These are phyloP conservation scores for Ganoderma boninense DNA, from an alignment of 1,284 basidiomycete species.

Conservation along the genomic window DNA sequence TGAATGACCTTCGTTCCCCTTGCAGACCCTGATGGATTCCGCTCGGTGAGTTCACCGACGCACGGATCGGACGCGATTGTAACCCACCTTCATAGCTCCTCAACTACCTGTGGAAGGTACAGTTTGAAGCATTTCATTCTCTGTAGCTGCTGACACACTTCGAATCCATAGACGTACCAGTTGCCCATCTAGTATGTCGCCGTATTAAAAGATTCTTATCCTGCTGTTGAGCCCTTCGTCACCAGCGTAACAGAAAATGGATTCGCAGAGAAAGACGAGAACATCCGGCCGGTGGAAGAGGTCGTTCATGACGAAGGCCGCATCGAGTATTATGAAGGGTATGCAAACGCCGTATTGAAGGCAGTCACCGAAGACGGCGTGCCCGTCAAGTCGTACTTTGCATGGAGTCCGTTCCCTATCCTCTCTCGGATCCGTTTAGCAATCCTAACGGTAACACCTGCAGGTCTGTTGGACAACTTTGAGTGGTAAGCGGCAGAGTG, in stretches of 20 bases:
- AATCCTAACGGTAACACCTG: neutral
- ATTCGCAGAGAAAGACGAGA: constrained; percentile 75
- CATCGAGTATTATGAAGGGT: constrained; percentile 72
- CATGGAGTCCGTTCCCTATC: constrained; percentile 59
- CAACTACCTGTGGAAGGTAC: constrained; percentile 62
- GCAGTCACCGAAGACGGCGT: constrained; percentile 73
- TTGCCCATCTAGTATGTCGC: constrained; percentile 66
- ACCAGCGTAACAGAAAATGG: constrained; percentile 75
- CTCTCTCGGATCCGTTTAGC: neutral
- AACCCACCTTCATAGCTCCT: constrained; percentile 20
- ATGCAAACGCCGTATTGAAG: constrained; percentile 63
- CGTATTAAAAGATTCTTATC: neutral
- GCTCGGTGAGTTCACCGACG: constrained; percentile 58
- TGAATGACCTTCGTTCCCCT: neutral
- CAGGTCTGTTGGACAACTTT: constrained; percentile 76
- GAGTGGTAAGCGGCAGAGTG: constrained; percentile 57
- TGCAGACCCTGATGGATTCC: constrained; percentile 66
- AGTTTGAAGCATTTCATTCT: constrained; percentile 15
- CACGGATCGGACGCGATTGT: constrained; percentile 12
- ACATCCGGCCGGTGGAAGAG: constrained; percentile 56
- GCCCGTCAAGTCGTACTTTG: constrained; percentile 73
- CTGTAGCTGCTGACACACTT: neutral
- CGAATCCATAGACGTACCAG: constrained; percentile 58
- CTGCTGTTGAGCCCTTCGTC: neutral
- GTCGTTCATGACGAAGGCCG: constrained; percentile 71